phyloP scores from a whole-genome alignment of 371 early-diverging fungal species.

The Syncephalastrum sp. region DNA sequence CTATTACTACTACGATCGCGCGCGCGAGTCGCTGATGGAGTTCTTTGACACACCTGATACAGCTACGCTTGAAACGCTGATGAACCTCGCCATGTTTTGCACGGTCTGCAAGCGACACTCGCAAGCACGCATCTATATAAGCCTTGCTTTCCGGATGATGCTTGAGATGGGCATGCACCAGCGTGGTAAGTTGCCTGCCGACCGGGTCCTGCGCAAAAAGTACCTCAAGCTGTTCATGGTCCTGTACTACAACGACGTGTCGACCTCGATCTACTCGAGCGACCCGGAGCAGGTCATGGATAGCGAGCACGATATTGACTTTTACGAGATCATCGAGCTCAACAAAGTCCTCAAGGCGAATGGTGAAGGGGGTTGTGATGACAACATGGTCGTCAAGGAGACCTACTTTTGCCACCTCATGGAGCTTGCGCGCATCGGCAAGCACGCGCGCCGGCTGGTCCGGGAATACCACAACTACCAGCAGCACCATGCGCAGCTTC shows the following conservation, averaged over 20 bases:
- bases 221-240: constrained; percentile 37
- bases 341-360: constrained; percentile 20
- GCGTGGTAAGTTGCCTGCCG: constrained; percentile 16
- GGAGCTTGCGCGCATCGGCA: constrained; percentile 36
- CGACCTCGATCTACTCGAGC: constrained; percentile 27
- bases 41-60: constrained; percentile 44
- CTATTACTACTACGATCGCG: constrained; percentile 46
- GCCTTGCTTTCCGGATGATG: constrained; percentile 40
- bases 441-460: constrained; percentile 24
- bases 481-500: constrained; percentile 14
- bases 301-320: constrained; percentile 31
- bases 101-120: constrained; percentile 39
- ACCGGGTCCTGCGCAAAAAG: constrained; percentile 25
- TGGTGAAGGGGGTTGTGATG: constrained; percentile 24
- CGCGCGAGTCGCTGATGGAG: constrained; percentile 40
- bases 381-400: constrained; percentile 41
- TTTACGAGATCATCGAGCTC: constrained; percentile 33
- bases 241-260: constrained; percentile 40
- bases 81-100: constrained; percentile 41
- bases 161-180: constrained; percentile 37
- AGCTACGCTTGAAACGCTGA: constrained; percentile 39
- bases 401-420: constrained; percentile 36
- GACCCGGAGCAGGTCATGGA: constrained; percentile 33
- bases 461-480: constrained; percentile 31
- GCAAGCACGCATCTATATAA: constrained; percentile 39